Conservation (phyloP, 148 eudicot genomes). For the Amaranthus cruentus region DNA sequence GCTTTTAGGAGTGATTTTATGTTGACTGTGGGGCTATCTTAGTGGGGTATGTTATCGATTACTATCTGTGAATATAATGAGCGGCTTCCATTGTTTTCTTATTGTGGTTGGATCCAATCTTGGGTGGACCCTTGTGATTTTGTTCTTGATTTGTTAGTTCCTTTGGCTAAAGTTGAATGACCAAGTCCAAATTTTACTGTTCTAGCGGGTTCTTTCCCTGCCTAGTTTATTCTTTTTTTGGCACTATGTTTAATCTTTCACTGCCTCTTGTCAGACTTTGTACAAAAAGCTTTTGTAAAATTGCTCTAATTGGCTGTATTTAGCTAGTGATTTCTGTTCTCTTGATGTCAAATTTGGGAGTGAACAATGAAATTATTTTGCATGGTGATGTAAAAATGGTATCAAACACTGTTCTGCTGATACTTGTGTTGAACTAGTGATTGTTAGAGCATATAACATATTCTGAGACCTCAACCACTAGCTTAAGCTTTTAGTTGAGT, state of each 20-base stretch:
- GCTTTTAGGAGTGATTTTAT: constrained; percentile 31
- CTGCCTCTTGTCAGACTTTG: not conserved
- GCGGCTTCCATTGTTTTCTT: constrained; percentile 37
- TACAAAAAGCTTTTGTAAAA: not conserved
- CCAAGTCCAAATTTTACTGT: constrained; percentile 12
- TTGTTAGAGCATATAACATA: no score
- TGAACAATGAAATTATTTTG: not conserved
- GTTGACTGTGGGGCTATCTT: constrained; percentile 35
- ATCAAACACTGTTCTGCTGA: no score
- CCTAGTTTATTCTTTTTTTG: constrained; percentile 13
- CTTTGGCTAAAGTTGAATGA: constrained; percentile 28
- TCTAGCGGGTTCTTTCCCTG: constrained; percentile 12
- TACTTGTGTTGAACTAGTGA: no score
- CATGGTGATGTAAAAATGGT: constrained; percentile 5
- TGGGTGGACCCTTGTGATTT: constrained; percentile 38
- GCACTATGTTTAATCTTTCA: not conserved
- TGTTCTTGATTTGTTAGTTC: constrained; percentile 33
- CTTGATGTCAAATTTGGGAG: no score
- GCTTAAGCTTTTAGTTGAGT: no score
- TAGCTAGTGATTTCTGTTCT: not conserved
- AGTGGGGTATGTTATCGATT: constrained; percentile 43
- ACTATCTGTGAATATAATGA: constrained; percentile 35
- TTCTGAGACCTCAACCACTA: no score
- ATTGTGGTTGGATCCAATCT: constrained; percentile 41
- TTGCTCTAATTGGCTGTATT: constrained; percentile 3